Evolutionary conservation across 2,329 filamentous ascomycete species (phyloP).

Genomic region (Colletotrichum australisinense): DNA sequence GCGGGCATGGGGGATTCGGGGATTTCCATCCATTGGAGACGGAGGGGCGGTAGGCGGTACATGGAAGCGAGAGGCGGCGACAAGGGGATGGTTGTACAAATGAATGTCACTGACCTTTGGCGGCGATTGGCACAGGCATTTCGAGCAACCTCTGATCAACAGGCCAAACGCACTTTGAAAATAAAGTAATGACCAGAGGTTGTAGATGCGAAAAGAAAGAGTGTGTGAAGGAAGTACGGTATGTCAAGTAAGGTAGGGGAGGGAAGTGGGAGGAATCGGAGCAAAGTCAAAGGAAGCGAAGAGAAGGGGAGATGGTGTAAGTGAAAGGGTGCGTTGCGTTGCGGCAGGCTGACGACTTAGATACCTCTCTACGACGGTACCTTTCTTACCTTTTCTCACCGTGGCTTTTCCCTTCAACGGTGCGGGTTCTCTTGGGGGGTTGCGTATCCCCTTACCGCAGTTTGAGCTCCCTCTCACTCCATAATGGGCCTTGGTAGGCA

Average conservation of each 20-base stretch:
- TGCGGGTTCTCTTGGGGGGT: not conserved
- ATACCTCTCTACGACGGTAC: not conserved
- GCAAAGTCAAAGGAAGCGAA: not conserved
- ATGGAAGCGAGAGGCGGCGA: constrained; percentile 19
- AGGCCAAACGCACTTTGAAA: not conserved
- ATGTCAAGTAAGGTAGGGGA: not conserved
- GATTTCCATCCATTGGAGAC: too few relatives aligned
- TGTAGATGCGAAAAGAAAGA: not conserved
- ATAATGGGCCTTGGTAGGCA: not conserved
- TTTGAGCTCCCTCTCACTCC: not conserved
- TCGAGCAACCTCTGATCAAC: constrained; percentile 19
- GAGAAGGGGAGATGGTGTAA: not conserved
- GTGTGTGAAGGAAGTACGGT: not conserved
- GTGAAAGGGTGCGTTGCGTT: not conserved
- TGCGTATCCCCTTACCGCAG: not conserved
- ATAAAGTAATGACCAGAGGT: constrained; percentile 5
- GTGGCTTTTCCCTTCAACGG: not conserved
- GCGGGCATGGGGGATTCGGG: constrained; percentile 2
- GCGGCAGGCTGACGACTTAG: not conserved
- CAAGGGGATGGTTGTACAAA: constrained; percentile 13
- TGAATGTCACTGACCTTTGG: constrained; percentile 32
- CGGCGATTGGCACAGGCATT: constrained; percentile 36
- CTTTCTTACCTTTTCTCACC: not conserved
- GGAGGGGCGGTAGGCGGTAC: constrained; percentile 11
- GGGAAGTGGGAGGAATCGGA: not conserved